phyloP scores from a whole-genome alignment of 2,329 filamentous ascomycete genomes.

The Paecilomyces dactylethromorphus region DNA sequence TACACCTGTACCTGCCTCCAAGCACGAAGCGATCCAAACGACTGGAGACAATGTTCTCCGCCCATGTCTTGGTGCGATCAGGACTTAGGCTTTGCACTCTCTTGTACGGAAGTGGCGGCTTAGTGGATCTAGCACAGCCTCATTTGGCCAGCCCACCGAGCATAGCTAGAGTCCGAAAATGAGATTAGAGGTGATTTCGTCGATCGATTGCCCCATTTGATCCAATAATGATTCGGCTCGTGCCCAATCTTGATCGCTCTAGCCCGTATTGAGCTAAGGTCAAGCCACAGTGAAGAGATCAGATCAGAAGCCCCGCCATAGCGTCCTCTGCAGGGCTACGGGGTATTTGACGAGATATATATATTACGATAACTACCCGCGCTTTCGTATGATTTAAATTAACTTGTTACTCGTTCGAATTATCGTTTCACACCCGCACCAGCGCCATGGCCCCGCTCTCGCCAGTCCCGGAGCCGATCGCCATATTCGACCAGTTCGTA shows the following conservation, averaged over 20 bases:
- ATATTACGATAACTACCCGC: not conserved
- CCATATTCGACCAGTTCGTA: conserved; percentile 13
- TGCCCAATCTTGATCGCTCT: not conserved
- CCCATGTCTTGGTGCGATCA: too few relatives aligned
- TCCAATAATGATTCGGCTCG: not conserved
- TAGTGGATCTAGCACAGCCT: not conserved
- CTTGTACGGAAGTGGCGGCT: not conserved
- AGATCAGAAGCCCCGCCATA: not conserved
- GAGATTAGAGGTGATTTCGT: not conserved
- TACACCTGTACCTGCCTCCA: too few relatives aligned
- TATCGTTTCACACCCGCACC: not conserved
- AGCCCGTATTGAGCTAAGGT: not conserved
- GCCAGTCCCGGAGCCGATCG: conserved; percentile 12
- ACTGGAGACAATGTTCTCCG: too few relatives aligned
- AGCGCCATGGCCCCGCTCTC: conserved; percentile 6
- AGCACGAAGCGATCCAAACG: too few relatives aligned
- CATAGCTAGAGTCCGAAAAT: not conserved
- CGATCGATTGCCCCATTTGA: not conserved
- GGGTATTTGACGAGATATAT: not conserved
- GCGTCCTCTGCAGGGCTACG: not conserved
- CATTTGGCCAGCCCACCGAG: not conserved
- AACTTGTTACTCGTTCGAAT: not conserved
- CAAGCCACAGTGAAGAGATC: not conserved
- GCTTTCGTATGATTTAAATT: not conserved
- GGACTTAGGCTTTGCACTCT: too few relatives aligned